These are phyloP conservation scores for Moniliophthora roreri DNA, from an alignment of 1,284 basidiomycete genomes.

Conservation along the genomic window DNA sequence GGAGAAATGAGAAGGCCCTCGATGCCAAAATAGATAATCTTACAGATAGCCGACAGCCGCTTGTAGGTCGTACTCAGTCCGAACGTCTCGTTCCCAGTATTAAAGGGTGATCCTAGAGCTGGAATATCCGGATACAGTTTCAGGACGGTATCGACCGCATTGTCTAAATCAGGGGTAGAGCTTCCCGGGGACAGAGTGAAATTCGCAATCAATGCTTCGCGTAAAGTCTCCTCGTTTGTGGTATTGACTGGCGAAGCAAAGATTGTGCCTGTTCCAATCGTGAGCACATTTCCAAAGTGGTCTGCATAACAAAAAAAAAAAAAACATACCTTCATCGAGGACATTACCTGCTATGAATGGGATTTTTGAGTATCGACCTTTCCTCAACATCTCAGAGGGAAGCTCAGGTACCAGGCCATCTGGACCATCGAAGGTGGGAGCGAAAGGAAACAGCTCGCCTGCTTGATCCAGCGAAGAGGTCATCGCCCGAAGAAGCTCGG, in stretches of 20 bases:
- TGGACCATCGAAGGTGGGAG: conserved; percentile 41
- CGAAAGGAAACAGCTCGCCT: conserved; percentile 33
- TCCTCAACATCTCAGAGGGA: conserved; percentile 32
- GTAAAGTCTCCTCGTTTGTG: conserved; percentile 16
- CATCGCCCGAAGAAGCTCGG: conserved; percentile 33
- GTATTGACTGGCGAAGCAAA: background rate
- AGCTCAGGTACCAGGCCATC: conserved; percentile 41
- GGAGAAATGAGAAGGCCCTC: no score
- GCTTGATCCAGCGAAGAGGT: conserved; percentile 21
- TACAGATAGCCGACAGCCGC: conserved; percentile 24
- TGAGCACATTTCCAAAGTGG: background rate
- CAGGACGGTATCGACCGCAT: conserved; percentile 12
- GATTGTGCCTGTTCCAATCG: background rate
- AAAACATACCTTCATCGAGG: conserved; percentile 42
- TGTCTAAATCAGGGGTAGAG: conserved; percentile 18
- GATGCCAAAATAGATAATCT: no score
- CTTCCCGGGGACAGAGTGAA: conserved; percentile 34
- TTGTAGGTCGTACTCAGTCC: conserved; percentile 27
- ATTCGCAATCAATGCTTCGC: conserved; percentile 25
- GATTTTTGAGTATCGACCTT: conserved; percentile 34
- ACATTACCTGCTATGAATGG: conserved; percentile 49
- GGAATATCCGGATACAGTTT: conserved; percentile 29
- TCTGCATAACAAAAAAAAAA: no score
- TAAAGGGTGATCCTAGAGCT: conserved; percentile 28
- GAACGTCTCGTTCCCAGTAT: conserved; percentile 31